Conservation (phyloP, 148 eudicot genomes). For the Diospyros kaki region DNA sequence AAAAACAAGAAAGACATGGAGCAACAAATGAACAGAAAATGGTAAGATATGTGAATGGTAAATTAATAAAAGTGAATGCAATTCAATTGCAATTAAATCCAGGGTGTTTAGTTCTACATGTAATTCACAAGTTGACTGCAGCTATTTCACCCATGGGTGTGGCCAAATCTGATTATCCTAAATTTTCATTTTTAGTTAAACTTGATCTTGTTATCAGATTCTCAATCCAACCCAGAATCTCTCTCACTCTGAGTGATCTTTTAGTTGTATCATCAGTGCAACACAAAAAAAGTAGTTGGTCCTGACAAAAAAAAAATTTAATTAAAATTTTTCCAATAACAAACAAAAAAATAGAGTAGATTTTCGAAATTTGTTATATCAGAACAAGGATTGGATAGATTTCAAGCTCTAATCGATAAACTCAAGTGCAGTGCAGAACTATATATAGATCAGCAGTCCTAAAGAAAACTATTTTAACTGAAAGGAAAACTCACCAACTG, state of each 20-base stretch:
- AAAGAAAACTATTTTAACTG: background rate
- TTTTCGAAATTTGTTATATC: background rate
- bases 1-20: background rate
- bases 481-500: constrained; percentile 52
- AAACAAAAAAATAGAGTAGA: background rate
- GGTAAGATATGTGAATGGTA: too few relatives aligned
- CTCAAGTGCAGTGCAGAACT: background rate
- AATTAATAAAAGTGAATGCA: too few relatives aligned
- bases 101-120: background rate
- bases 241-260: background rate
- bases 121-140: background rate
- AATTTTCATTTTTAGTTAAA: too few relatives aligned
- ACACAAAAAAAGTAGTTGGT: background rate
- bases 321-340: background rate
- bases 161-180: background rate
- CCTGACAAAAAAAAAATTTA: too few relatives aligned
- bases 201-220: background rate
- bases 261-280: background rate
- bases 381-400: background rate
- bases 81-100: background rate
- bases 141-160: background rate
- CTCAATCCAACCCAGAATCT: background rate
- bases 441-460: background rate
- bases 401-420: background rate
- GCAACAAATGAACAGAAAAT: too few relatives aligned